Conservation (phyloP, 768 basidiomycete species). For the Lactarius quietus region DNA sequence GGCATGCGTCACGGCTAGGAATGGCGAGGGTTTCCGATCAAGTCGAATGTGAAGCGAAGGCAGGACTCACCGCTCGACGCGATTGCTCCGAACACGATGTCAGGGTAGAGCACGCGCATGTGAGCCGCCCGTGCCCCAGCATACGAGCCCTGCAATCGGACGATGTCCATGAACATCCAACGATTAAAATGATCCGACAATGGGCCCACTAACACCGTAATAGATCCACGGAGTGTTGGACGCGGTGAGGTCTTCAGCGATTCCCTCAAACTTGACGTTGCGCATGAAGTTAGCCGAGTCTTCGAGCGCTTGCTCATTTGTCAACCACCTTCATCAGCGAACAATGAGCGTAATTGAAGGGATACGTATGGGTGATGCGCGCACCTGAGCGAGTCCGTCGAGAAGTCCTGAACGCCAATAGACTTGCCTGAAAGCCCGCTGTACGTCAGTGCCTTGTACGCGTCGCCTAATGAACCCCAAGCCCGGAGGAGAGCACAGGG, state of each 20-base stretch:
- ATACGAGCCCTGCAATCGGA: constrained; percentile 66
- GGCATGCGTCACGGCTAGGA: constrained; percentile 79
- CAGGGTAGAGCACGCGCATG: constrained; percentile 84
- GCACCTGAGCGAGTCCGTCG: constrained; percentile 78
- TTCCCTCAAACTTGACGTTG: constrained; percentile 68
- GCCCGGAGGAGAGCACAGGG: neutral
- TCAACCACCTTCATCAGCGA: constrained; percentile 62
- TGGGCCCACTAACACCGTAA: constrained; percentile 64
- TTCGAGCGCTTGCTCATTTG: constrained; percentile 83
- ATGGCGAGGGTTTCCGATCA: neutral
- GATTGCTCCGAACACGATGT: constrained; percentile 85
- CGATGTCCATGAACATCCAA: neutral
- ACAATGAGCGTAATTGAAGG: neutral
- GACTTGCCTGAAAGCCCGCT: constrained; percentile 52
- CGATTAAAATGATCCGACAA: neutral
- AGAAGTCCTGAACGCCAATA: constrained; percentile 69
- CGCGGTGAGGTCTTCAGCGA: constrained; percentile 67
- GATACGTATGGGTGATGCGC: neutral
- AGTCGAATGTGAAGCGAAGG: neutral
- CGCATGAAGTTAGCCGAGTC: constrained; percentile 93
- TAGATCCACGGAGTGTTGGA: constrained; percentile 84
- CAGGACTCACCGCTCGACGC: constrained; percentile 68
- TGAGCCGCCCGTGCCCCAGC: constrained; percentile 93
- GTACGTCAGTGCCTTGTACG: constrained; percentile 23
- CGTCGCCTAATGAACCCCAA: neutral